phyloP scores from a whole-genome alignment of 805 yeast species.

The Kluyveromyces nonfermentans region DNA sequence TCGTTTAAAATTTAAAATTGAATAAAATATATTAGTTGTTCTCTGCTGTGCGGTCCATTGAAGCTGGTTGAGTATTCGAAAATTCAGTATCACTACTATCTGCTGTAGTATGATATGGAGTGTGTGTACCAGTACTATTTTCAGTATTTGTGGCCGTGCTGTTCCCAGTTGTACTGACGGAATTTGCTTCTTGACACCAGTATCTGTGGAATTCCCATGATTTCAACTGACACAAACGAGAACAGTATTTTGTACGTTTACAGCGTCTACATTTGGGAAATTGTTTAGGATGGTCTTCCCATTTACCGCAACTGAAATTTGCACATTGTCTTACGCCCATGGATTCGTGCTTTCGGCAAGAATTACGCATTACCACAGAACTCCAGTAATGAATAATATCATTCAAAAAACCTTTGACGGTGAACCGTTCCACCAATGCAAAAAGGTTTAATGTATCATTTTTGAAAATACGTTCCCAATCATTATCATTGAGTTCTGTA shows the following conservation, averaged over 20 bases:
- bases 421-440: constrained; percentile 87
- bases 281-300: constrained; percentile 87
- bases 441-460: constrained; percentile 58
- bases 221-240: constrained; percentile 79
- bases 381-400: constrained; percentile 93
- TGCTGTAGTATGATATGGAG: constrained; percentile 10
- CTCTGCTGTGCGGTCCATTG: neutral
- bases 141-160: constrained; percentile 9
- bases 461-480: constrained; percentile 31
- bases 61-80: neutral
- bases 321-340: constrained; percentile 93
- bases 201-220: constrained; percentile 92
- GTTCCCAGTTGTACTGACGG: constrained; percentile 12
- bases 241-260: constrained; percentile 89
- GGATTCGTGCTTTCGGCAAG: constrained; percentile 82
- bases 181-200: constrained; percentile 65
- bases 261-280: constrained; percentile 94
- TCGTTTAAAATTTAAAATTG: no score
- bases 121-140: constrained; percentile 13
- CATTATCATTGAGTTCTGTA: constrained; percentile 14
- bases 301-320: constrained; percentile 80
- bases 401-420: constrained; percentile 52
- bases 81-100: neutral
- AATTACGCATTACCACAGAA: constrained; percentile 93
- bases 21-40: no score